These are phyloP conservation scores for Ceratobasidium sp. DNA, from an alignment of 1,284 basidiomycete genomes.

Conservation along the genomic window DNA sequence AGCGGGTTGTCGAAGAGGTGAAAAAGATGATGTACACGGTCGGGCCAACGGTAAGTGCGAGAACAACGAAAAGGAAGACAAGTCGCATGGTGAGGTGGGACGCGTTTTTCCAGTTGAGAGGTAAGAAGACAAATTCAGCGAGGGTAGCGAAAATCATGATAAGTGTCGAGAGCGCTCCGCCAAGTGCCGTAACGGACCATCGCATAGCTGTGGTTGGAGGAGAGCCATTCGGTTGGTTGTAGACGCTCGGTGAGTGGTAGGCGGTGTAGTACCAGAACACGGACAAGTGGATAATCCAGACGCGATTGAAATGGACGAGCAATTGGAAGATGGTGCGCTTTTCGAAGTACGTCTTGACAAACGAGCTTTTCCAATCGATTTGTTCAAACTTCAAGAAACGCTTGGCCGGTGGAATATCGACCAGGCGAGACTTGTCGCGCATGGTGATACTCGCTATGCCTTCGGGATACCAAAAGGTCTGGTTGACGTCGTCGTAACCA, in stretches of 20 bases:
- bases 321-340: slow-evolving; percentile 93
- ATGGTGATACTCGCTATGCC: slow-evolving; percentile 92
- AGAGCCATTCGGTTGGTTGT: slow-evolving; percentile 68
- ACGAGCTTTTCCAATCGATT: slow-evolving; percentile 90
- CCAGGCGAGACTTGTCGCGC: slow-evolving; percentile 86
- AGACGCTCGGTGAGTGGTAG: slow-evolving; percentile 89
- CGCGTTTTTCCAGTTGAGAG: slow-evolving; percentile 96
- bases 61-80: slow-evolving; percentile 82
- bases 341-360: slow-evolving; percentile 97
- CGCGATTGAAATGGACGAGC: slow-evolving; percentile 95
- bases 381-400: slow-evolving; percentile 94
- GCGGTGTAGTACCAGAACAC: slow-evolving; percentile 93
- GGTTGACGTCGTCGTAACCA: slow-evolving; percentile 98
- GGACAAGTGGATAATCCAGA: slow-evolving; percentile 92
- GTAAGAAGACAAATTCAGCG: slow-evolving; percentile 93
- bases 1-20: slow-evolving; percentile 45
- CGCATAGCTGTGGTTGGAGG: slow-evolving; percentile 71
- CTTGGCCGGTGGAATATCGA: slow-evolving; percentile 87
- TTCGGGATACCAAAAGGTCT: slow-evolving; percentile 99
- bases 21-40: slow-evolving; percentile 89
- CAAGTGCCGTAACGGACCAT: slow-evolving; percentile 90
- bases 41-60: slow-evolving; percentile 85
- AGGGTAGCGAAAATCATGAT: slow-evolving; percentile 95
- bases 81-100: slow-evolving; percentile 89
- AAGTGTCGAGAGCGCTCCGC: slow-evolving; percentile 85